phyloP scores from a whole-genome alignment of 371 early-diverging fungal genomes.

The Massospora cicadina region DNA sequence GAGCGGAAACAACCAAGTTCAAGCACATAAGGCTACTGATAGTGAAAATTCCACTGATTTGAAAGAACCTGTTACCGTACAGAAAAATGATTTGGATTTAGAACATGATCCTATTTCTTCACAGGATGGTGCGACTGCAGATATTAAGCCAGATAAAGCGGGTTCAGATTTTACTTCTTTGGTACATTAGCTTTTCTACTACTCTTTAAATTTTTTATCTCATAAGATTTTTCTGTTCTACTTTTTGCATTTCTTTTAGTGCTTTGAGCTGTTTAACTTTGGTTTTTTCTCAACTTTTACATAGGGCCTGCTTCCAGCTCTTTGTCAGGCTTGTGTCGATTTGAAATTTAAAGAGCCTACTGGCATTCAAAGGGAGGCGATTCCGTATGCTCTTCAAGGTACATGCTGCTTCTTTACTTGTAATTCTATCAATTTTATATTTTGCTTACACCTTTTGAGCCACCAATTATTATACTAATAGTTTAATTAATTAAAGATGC shows the following conservation, averaged over 20 bases:
- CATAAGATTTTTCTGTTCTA: background rate
- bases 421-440: too few relatives aligned
- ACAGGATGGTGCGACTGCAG: background rate
- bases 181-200: slow-evolving; percentile 8
- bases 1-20: background rate
- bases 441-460: too few relatives aligned
- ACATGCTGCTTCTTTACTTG: background rate
- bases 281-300: background rate
- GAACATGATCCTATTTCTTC: background rate
- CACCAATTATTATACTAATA: too few relatives aligned
- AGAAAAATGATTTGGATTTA: background rate
- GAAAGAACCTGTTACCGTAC: background rate
- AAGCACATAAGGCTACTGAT: background rate
- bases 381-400: slow-evolving; percentile 74
- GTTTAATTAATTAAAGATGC: slow-evolving; percentile 1
- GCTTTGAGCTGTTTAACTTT: background rate
- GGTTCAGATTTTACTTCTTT: slow-evolving; percentile 9
- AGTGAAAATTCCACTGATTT: background rate
- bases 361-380: slow-evolving; percentile 78
- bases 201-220: background rate
- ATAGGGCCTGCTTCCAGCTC: slow-evolving; percentile 62
- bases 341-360: slow-evolving; percentile 83
- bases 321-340: slow-evolving; percentile 75
- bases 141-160: background rate
- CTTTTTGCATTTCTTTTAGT: background rate